Percentiles rank a stretch among this genome's conserved stretches.
phyloP scores from a whole-genome alignment of 2,329 filamentous ascomycete genomes.

The Ophiognomonia clavigignenti-juglandacearum region DNA sequence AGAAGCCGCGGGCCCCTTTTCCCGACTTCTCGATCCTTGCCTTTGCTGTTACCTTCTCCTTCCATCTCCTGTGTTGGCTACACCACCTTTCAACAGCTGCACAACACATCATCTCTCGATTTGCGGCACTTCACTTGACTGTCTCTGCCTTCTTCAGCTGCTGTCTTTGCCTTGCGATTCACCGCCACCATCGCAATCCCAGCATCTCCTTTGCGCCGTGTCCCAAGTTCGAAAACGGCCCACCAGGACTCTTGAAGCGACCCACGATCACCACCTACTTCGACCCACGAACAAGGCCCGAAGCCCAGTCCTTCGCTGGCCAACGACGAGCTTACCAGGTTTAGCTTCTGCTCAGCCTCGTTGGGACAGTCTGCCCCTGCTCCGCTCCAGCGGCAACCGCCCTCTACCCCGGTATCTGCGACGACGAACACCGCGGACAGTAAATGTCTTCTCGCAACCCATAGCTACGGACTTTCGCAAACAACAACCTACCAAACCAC shows the following conservation, averaged over 20 bases:
- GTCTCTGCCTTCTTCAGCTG: background rate
- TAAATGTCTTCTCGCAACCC: constrained; percentile 12
- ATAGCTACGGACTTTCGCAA: constrained; percentile 18
- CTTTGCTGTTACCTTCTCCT: too few species aligned
- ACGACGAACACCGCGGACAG: too few species aligned
- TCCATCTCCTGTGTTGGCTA: background rate
- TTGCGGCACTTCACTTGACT: background rate
- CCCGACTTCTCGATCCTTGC: too few species aligned
- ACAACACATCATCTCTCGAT: background rate
- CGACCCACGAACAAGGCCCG: constrained; percentile 9
- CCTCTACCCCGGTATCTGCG: too few species aligned
- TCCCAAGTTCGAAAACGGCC: background rate
- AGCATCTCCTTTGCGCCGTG: background rate
- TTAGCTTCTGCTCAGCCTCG: constrained; percentile 14
- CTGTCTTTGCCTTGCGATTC: background rate
- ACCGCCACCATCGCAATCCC: background rate
- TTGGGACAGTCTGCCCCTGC: constrained; percentile 5
- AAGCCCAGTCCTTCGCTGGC: constrained; percentile 6
- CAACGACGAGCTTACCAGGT: background rate
- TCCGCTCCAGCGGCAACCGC: constrained; percentile 1
- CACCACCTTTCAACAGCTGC: background rate
- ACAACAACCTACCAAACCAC: constrained; percentile 6
- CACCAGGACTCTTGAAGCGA: background rate
- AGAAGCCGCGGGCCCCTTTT: too few species aligned
- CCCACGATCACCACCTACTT: background rate